phyloP scores from a whole-genome alignment of 805 yeast species.

The Kluyveromyces lactis region DNA sequence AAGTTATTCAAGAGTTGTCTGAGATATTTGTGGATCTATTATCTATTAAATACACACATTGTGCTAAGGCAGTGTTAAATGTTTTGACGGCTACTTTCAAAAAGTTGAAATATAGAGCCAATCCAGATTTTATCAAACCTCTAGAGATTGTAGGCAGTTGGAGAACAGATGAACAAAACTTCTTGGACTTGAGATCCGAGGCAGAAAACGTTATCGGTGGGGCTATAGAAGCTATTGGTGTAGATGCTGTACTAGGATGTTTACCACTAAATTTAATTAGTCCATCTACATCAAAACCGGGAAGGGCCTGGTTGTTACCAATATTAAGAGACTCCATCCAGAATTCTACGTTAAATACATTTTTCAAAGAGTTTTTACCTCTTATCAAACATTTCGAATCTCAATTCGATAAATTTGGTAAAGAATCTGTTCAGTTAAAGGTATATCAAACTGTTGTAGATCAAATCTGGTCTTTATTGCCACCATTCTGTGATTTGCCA shows the following conservation, averaged over 20 bases:
- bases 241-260: conserved; percentile 64
- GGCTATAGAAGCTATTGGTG: conserved; percentile 76
- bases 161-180: conserved; percentile 67
- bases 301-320: conserved; percentile 95
- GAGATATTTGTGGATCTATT: conserved; percentile 52
- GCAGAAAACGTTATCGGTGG: conserved; percentile 76
- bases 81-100: conserved; percentile 54
- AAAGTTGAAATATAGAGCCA: conserved; percentile 54
- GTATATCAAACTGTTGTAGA: conserved; percentile 78
- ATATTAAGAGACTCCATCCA: conserved; percentile 78
- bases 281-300: conserved; percentile 46
- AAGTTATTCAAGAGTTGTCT: conserved; percentile 42
- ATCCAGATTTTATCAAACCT: conserved; percentile 62
- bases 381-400: conserved; percentile 45
- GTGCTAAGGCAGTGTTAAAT: conserved; percentile 67
- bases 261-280: conserved; percentile 73
- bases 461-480: conserved; percentile 88
- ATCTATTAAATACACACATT: conserved; percentile 64
- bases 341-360: conserved; percentile 60
- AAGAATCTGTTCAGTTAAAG: conserved; percentile 61
- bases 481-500: conserved; percentile 84
- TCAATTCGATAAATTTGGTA: conserved; percentile 36
- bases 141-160: conserved; percentile 74
- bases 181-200: conserved; percentile 52
- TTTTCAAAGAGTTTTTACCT: conserved; percentile 58